phyloP scores from a whole-genome alignment of 768 basidiomycete genomes.

The Chalciporus pseudorubinellus region DNA sequence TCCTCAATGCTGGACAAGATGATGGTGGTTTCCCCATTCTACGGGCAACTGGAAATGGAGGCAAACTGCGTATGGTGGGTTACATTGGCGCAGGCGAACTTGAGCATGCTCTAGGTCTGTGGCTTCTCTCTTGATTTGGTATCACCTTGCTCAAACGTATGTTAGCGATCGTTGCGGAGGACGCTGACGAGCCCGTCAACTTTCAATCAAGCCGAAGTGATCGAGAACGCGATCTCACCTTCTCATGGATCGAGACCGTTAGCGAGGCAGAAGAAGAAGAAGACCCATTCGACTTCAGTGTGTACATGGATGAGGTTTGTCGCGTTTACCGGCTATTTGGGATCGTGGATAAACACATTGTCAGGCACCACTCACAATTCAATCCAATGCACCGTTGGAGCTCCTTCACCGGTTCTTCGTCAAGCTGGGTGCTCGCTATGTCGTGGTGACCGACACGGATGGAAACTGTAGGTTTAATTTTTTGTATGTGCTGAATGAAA shows the following conservation, averaged over 20 bases:
- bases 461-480: slow-evolving; percentile 64
- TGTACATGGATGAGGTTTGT: slow-evolving; percentile 86
- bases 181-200: slow-evolving; percentile 60
- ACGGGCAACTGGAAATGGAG: slow-evolving; percentile 41
- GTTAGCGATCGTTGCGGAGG: slow-evolving; percentile 74
- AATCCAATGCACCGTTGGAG: slow-evolving; percentile 83
- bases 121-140: background rate
- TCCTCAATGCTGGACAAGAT: slow-evolving; percentile 59
- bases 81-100: slow-evolving; percentile 93
- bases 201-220: slow-evolving; percentile 54
- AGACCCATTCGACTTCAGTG: slow-evolving; percentile 77
- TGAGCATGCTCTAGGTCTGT: slow-evolving; percentile 85
- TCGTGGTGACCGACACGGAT: slow-evolving; percentile 78
- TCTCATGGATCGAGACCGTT: slow-evolving; percentile 50
- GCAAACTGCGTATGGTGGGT: slow-evolving; percentile 70
- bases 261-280: slow-evolving; percentile 30
- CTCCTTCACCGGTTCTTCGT: slow-evolving; percentile 92
- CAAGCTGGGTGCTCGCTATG: slow-evolving; percentile 89
- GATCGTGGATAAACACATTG: slow-evolving; percentile 1
- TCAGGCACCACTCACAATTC: slow-evolving; percentile 85
- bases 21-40: slow-evolving; percentile 89
- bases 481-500: background rate
- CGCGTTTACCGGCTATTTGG: background rate
- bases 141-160: background rate
- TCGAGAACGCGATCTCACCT: slow-evolving; percentile 41